These are phyloP conservation scores for Cyberlindnera veronae DNA, from an alignment of 805 yeast genomes.

Conservation along the genomic window DNA sequence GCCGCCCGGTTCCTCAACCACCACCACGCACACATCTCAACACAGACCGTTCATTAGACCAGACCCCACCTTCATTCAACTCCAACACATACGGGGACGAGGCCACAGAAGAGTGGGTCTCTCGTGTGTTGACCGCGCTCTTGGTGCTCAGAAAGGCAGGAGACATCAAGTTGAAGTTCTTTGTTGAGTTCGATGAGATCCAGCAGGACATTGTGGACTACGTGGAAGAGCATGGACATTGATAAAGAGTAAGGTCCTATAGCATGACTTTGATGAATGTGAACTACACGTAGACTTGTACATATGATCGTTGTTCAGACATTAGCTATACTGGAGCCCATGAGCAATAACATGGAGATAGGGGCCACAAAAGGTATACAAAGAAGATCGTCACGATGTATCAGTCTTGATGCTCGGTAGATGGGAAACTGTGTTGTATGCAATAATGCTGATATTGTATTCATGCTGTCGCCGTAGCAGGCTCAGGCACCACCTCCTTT, in stretches of 20 bases:
- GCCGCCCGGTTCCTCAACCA: constrained; percentile 30
- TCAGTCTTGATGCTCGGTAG: no score
- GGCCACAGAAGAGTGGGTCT: constrained; percentile 53
- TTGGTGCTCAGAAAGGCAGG: constrained; percentile 21
- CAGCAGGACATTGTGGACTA: constrained; percentile 23
- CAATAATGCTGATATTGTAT: no score
- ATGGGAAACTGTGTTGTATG: no score
- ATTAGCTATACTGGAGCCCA: background rate
- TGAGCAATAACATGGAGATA: background rate
- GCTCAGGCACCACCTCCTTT: background rate
- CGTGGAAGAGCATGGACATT: background rate
- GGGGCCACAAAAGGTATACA: constrained; percentile 20
- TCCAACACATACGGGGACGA: constrained; percentile 37
- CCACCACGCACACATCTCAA: constrained; percentile 20
- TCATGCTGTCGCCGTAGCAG: background rate
- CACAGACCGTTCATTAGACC: constrained; percentile 8
- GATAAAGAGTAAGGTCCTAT: no score
- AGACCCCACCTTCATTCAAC: constrained; percentile 20
- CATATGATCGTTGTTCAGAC: no score
- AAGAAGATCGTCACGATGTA: constrained; percentile 26
- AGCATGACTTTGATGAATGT: no score
- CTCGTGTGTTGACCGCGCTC: constrained; percentile 37
- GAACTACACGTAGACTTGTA: no score
- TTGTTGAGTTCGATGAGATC: constrained; percentile 24
- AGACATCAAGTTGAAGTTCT: constrained; percentile 17